Base-by-base conservation (phyloP, 2,329 filamentous ascomycete species). In the Paraphaeosphaeria minitans region DNA sequence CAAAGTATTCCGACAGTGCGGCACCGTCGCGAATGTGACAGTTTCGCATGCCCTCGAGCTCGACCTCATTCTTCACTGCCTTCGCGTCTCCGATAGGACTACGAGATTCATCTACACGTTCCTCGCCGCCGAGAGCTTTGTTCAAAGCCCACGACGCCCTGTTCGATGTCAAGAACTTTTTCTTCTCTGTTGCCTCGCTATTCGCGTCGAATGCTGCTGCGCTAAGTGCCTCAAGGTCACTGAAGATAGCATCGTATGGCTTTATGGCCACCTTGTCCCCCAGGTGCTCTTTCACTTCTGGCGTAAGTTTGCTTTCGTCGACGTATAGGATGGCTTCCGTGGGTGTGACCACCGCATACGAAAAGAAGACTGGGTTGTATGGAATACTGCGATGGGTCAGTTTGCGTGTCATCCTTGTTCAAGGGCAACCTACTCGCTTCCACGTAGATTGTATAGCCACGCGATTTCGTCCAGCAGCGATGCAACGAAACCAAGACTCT, bases 311-410 rank as follows among this genome's bases (percentile, higher is more conserved):
- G 14, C 85, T 84, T 13, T 88, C 85, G 71, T 98, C 90, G 58
- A 98, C 82, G 71, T 97, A 99, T 5, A 99, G 83, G 1, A 88
- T 93, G 24, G 89, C 91, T 1, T 86, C 82, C 1, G 76, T 88
- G 1, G 88, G 87, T 2, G 95, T 98, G 62, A 99, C 82, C 43
- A 95, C 85, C 46, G 94, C 94, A 71, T 98, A 99, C 16, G 94
- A 95, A 79, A 98, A 98, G 82, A 99, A 98, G 51, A 99, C 95
- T 0, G 95, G 95, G 74, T 99, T 99, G 81, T 95, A 99, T 0
- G 93, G 92, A 65, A 99, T 98, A 74, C 84, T 86, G 66, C 41
- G 27, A 14, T 16, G 16, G 21, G 55, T 70, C 45, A 70, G 66
- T 56, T 13, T 21, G 27, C 47, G 2, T 22, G 19, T 8, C 8